Percentiles rank a stretch among this genome's conserved stretches.
Conservation (phyloP, 805 yeast species). For the Metschnikowia similis region DNA sequence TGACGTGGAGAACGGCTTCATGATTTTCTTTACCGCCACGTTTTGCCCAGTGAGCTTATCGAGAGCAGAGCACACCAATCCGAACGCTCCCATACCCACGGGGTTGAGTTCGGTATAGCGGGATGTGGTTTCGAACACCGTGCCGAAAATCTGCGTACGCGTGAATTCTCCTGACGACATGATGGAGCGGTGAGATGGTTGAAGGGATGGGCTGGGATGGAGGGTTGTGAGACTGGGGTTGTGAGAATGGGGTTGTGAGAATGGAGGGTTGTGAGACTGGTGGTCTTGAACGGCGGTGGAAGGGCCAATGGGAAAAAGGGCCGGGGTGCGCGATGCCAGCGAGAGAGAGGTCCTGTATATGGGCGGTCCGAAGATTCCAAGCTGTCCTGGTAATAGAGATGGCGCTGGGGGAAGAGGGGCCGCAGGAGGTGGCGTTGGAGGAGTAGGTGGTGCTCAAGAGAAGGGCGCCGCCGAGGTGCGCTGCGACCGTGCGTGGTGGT, state of each 20-base stretch:
- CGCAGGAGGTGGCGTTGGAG: not conserved
- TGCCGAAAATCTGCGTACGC: constrained; percentile 90
- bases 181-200: not conserved
- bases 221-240: too few species aligned
- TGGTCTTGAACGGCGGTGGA: too few species aligned
- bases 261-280: too few species aligned
- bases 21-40: constrained; percentile 95
- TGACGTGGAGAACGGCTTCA: constrained; percentile 95
- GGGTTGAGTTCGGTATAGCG: constrained; percentile 91
- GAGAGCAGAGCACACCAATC: constrained; percentile 92
- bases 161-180: constrained; percentile 46
- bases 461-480: not conserved
- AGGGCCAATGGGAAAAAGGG: too few species aligned
- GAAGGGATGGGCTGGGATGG: not conserved
- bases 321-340: too few species aligned
- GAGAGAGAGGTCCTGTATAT: too few species aligned
- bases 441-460: not conserved
- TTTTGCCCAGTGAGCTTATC: constrained; percentile 87
- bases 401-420: too few species aligned
- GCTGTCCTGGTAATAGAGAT: too few species aligned
- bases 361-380: too few species aligned
- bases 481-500: not conserved
- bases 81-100: constrained; percentile 99
- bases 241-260: too few species aligned
- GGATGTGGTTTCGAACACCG: constrained; percentile 88